Base-by-base conservation (phyloP, 2,329 filamentous ascomycete genomes). In the Cytospora leucostoma region DNA sequence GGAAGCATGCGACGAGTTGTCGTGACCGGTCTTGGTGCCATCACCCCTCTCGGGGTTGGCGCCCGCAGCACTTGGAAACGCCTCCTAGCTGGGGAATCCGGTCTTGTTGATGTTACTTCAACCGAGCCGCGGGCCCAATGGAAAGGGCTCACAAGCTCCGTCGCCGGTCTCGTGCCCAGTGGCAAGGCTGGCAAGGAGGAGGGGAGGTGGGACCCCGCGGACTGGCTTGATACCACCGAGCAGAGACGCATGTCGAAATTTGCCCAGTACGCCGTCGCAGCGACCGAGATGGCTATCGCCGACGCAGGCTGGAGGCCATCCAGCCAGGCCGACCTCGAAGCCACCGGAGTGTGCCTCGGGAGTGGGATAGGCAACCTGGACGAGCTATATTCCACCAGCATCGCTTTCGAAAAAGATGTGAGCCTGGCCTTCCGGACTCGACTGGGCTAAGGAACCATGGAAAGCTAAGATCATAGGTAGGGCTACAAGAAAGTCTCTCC, bases 331-430 rank as follows among this genome's bases (percentile, higher is more conserved):
- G 85, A 93, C 63, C 82, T 84, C 32, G 90, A 96, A 71, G 82
- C 83, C 61, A 96, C 93, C 0, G 95, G 95, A 0, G 91, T 99
- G 1, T 97, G 94, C 71, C 82, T 99, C 49, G 95, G 95, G 2
- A 98, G 94, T 68, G 95, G 95, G 1, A 97, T 99, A 70, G 95
- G 95, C 17, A 97, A 95, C 71, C 83, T 99, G 47, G 90, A 97
- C 49, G 93, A 97, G 70, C 87, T 96, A 10, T 97, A 96, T 75
- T 83, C 89, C 66, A 96, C 93, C 2, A 92, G 91, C 62, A 71
- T 97, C 56, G 86, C 85, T 1, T 96, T 91, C 73, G 83, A 91
- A 37, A 82, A 85, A 75, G 86, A 86, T 63, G 92, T 94, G 77
- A 77, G 86, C 76, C 40, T 53, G 60, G 63, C 57, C 53, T 50